These are phyloP conservation scores for Pseudonitzschia multiseries DNA, from an alignment of 108 stramenopile genomes.

Conservation along the genomic window DNA sequence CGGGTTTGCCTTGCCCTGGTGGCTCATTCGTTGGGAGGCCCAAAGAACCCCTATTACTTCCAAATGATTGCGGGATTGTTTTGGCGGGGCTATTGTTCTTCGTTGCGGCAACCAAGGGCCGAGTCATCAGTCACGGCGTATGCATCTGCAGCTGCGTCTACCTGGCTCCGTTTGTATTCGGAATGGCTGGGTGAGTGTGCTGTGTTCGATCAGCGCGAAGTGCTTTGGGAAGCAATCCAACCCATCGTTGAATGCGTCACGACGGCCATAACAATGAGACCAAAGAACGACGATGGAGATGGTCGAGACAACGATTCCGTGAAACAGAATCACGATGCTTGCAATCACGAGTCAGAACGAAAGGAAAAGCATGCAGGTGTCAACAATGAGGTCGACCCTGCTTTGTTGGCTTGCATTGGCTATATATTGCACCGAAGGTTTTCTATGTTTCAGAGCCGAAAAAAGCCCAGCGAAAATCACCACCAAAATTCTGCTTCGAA, in stretches of 20 bases:
- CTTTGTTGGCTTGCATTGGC: conserved; percentile 4
- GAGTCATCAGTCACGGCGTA: too few species aligned
- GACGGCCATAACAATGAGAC: neutral
- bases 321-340: neutral
- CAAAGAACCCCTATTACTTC: neutral
- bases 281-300: neutral
- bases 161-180: conserved; percentile 14
- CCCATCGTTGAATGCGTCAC: conserved; percentile 1
- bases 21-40: conserved; percentile 13
- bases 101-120: neutral
- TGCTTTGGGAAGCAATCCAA: conserved; percentile 7
- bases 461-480: neutral
- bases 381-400: neutral
- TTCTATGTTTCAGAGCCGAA: neutral
- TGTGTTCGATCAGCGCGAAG: conserved; percentile 6
- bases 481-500: neutral
- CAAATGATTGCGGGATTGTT: neutral
- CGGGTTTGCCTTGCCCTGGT: conserved; percentile 4
- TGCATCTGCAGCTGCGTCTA: neutral
- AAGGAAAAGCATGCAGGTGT: neutral
- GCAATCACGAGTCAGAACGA: neutral
- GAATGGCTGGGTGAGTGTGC: conserved; percentile 20
- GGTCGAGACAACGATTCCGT: neutral
- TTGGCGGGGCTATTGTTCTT: conserved; percentile 1
- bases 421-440: conserved; percentile 8